These are phyloP conservation scores for Vigna radiata DNA, from an alignment of 306 rosid species.

Conservation along the genomic window DNA sequence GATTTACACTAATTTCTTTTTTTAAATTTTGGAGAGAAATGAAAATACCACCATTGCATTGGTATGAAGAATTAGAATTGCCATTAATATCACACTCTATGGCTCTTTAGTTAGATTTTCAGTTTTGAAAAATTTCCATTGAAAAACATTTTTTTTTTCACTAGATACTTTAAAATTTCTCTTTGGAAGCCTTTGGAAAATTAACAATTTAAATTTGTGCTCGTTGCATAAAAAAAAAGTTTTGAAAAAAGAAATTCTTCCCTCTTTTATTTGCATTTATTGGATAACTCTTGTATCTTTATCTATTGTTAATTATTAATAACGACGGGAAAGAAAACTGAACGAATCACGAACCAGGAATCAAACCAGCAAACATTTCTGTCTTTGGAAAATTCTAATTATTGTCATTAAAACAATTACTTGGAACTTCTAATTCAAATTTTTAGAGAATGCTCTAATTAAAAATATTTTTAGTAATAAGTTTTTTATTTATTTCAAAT, in stretches of 20 bases:
- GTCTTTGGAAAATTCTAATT: neutral
- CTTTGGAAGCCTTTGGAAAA: neutral
- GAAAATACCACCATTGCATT: neutral
- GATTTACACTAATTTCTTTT: neutral
- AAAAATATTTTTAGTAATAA: no score
- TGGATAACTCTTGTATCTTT: neutral
- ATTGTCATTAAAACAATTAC: no score
- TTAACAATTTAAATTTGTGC: no score
- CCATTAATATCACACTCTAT: no score
- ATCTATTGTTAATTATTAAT: neutral
- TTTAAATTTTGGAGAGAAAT: neutral
- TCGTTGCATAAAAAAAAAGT: no score
- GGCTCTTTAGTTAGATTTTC: neutral
- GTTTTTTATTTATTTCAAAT: no score
- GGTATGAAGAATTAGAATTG: neutral
- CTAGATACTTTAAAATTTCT: neutral
- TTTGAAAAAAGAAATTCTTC: no score
- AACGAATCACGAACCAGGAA: no score
- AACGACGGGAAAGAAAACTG: neutral
- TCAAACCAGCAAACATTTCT: neutral
- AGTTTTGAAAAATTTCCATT: neutral
- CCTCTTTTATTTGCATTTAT: neutral
- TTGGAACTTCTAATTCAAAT: no score
- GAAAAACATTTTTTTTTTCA: neutral
- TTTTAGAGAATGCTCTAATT: no score